These are phyloP conservation scores for Kwoniella heveanensis DNA, from an alignment of 768 basidiomycete species.

Conservation along the genomic window DNA sequence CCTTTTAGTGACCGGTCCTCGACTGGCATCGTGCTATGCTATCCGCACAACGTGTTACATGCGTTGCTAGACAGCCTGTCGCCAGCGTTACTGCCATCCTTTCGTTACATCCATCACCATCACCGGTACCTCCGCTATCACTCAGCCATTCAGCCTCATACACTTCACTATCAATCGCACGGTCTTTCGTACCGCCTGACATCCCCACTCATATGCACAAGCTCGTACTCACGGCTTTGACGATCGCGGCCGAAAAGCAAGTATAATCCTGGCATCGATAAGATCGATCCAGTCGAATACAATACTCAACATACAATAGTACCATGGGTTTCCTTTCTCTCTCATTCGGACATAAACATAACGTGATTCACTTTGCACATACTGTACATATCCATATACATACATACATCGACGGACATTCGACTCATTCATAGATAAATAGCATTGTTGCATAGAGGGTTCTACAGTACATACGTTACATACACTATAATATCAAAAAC, in stretches of 20 bases:
- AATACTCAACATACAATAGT: too few species aligned
- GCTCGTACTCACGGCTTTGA: too few species aligned
- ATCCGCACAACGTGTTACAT: constrained; percentile 18
- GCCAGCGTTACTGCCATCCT: background rate
- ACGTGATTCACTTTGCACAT: background rate
- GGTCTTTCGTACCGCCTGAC: too few species aligned
- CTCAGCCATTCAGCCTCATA: background rate
- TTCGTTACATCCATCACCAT: background rate
- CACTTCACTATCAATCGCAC: too few species aligned
- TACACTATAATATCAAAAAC: background rate
- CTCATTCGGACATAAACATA: too few species aligned
- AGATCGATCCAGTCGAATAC: too few species aligned
- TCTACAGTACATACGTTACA: background rate
- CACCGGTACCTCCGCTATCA: background rate
- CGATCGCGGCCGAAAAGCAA: too few species aligned
- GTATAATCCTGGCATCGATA: too few species aligned
- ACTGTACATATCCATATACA: background rate
- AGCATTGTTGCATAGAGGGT: background rate
- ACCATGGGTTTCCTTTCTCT: too few species aligned
- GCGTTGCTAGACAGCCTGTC: constrained; percentile 1
- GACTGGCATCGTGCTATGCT: constrained; percentile 16
- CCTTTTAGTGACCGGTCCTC: constrained; percentile 21
- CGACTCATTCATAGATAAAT: too few species aligned
- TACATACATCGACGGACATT: too few species aligned
- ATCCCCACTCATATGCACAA: too few species aligned